phyloP scores from a whole-genome alignment of 1,284 basidiomycete genomes.

The Gomphus bonarii region DNA sequence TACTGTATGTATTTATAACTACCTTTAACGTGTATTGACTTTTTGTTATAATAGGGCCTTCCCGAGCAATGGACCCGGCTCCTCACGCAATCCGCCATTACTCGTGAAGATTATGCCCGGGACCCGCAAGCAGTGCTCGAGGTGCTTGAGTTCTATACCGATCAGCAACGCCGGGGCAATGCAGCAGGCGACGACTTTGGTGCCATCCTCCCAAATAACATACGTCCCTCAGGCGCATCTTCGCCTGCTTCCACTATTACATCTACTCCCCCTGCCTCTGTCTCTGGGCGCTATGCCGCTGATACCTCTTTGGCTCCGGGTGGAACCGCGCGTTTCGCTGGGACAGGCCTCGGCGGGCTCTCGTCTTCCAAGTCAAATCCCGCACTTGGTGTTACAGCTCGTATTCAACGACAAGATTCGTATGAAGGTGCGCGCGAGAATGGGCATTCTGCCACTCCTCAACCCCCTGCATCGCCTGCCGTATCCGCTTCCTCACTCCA shows the following conservation, averaged over 20 bases:
- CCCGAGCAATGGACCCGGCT: slow-evolving; percentile 97
- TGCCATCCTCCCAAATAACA: slow-evolving; percentile 11
- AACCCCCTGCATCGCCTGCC: slow-evolving; percentile 37
- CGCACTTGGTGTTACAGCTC: slow-evolving; percentile 25
- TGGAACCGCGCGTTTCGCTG: slow-evolving; percentile 66
- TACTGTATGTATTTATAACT: slow-evolving; percentile 47
- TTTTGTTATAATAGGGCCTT: slow-evolving; percentile 52
- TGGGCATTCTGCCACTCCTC: slow-evolving; percentile 2
- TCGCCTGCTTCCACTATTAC: not conserved
- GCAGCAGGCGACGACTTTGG: slow-evolving; percentile 10
- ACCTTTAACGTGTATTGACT: not conserved
- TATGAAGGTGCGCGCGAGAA: slow-evolving; percentile 1
- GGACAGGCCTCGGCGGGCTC: slow-evolving; percentile 62
- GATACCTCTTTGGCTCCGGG: slow-evolving; percentile 10
- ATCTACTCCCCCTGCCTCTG: slow-evolving; percentile 1
- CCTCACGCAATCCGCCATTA: slow-evolving; percentile 93
- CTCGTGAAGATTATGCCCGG: slow-evolving; percentile 93
- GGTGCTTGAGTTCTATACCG: slow-evolving; percentile 97
- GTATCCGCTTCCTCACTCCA: slow-evolving; percentile 32
- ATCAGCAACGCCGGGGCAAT: slow-evolving; percentile 59
- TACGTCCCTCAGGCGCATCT: not conserved
- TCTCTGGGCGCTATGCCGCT: not conserved
- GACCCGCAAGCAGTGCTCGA: slow-evolving; percentile 97
- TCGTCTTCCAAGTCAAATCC: slow-evolving; percentile 36
- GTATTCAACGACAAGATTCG: slow-evolving; percentile 44